phyloP scores from a whole-genome alignment of 306 rosid genomes.

The Fagus crenata region DNA sequence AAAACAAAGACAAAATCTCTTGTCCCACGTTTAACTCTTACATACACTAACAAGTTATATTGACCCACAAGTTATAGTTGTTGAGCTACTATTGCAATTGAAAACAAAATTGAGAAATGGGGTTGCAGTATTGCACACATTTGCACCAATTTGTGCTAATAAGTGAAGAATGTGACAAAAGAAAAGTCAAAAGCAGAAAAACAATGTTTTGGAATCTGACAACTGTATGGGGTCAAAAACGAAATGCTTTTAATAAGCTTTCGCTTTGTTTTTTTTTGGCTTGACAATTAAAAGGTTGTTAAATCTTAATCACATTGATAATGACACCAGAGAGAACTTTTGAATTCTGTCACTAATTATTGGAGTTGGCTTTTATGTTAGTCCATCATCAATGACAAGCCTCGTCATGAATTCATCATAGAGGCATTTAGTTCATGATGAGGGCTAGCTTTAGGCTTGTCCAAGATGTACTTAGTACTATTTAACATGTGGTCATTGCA shows the following conservation, averaged over 20 bases:
- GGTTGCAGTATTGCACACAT: background rate
- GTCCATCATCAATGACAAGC: too few relatives aligned
- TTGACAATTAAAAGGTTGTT: background rate
- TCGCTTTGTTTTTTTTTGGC: background rate
- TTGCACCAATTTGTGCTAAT: conserved; percentile 15
- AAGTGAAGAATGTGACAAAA: conserved; percentile 24
- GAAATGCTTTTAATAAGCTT: background rate
- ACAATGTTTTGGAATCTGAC: conserved; percentile 18
- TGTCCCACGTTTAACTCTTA: conserved; percentile 24
- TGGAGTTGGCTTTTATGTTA: too few relatives aligned
- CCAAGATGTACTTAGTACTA: background rate
- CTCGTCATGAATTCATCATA: too few relatives aligned
- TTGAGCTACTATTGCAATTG: background rate
- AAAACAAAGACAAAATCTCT: background rate
- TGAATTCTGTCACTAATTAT: too few relatives aligned
- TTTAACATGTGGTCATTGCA: background rate
- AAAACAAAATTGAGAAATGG: background rate
- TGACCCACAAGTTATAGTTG: conserved; percentile 25
- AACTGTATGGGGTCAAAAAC: conserved; percentile 8
- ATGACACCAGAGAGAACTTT: too few relatives aligned
- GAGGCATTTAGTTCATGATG: too few relatives aligned
- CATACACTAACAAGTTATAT: conserved; percentile 12
- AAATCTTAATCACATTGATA: too few relatives aligned
- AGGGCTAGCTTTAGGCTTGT: too few relatives aligned
- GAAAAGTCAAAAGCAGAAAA: background rate